A percentile compares a stretch with the other conserved stretches of the same genome.
Conservation (phyloP, 768 basidiomycete species). For the Tricholoma sp. region DNA sequence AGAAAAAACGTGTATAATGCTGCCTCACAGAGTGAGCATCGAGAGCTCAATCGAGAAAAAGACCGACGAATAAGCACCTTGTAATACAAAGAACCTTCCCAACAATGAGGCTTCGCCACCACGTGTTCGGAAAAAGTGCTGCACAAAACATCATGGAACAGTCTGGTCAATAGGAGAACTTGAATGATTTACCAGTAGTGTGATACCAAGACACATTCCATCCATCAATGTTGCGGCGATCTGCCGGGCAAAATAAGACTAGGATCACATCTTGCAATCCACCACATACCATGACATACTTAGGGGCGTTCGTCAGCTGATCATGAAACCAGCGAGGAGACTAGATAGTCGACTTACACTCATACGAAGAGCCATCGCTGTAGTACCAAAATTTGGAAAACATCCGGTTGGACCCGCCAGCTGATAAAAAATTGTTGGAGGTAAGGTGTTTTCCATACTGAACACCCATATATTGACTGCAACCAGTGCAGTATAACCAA, state of each 20-base stretch:
- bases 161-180: background rate
- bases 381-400: slow-evolving; percentile 32
- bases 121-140: slow-evolving; percentile 26
- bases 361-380: slow-evolving; percentile 26
- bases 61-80: slow-evolving; percentile 21
- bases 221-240: slow-evolving; percentile 33
- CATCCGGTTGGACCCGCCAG: slow-evolving; percentile 28
- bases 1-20: slow-evolving; percentile 30
- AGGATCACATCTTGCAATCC: background rate
- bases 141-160: background rate
- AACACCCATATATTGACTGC: slow-evolving; percentile 33
- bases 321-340: background rate
- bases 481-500: slow-evolving; percentile 26
- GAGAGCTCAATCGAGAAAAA: background rate
- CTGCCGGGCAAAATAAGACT: slow-evolving; percentile 12
- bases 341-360: slow-evolving; percentile 21
- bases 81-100: slow-evolving; percentile 30
- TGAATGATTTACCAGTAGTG: slow-evolving; percentile 23
- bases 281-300: slow-evolving; percentile 18
- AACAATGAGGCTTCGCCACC: slow-evolving; percentile 26
- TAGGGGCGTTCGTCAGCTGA: background rate
- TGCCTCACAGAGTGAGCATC: slow-evolving; percentile 6
- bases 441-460: slow-evolving; percentile 19
- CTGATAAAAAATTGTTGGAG: slow-evolving; percentile 20
- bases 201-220: slow-evolving; percentile 29